Conservation (phyloP, 139 green algal genomes). For the Picochlorum sp. region DNA sequence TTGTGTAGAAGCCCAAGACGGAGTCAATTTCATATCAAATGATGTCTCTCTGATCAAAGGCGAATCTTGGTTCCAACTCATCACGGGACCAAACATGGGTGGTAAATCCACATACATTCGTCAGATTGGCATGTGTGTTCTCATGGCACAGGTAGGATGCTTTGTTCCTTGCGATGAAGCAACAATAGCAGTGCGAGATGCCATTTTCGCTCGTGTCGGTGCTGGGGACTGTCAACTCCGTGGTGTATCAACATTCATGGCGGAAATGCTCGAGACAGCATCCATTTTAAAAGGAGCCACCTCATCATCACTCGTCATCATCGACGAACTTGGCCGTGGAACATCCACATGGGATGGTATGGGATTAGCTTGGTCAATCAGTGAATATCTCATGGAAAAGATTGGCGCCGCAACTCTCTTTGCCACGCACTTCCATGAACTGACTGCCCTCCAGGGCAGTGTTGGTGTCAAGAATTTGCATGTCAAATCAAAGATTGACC, state of each 20-base stretch:
- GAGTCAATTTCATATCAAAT: conserved; percentile 80
- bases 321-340: conserved; percentile 93
- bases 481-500: conserved; percentile 63
- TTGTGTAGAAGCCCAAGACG: conserved; percentile 87
- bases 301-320: conserved; percentile 76
- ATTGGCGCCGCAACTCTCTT: conserved; percentile 75
- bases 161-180: conserved; percentile 85
- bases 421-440: conserved; percentile 97
- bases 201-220: conserved; percentile 92
- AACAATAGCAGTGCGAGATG: conserved; percentile 78
- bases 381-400: conserved; percentile 75
- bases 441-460: conserved; percentile 66
- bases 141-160: conserved; percentile 87
- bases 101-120: conserved; percentile 96
- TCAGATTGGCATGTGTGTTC: conserved; percentile 77
- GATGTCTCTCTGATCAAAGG: conserved; percentile 55
- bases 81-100: conserved; percentile 99
- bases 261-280: conserved; percentile 95
- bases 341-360: conserved; percentile 96
- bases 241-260: conserved; percentile 98
- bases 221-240: conserved; percentile 90
- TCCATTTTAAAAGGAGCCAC: conserved; percentile 81
- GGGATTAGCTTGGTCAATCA: conserved; percentile 93
- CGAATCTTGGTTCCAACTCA: conserved; percentile 88
- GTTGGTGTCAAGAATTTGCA: conserved; percentile 74